A percentile compares a stretch with the other conserved stretches of the same genome.
Evolutionary conservation across 352 stramenopile genomes (phyloP).

Genomic region (Pythium brachiatum): DNA sequence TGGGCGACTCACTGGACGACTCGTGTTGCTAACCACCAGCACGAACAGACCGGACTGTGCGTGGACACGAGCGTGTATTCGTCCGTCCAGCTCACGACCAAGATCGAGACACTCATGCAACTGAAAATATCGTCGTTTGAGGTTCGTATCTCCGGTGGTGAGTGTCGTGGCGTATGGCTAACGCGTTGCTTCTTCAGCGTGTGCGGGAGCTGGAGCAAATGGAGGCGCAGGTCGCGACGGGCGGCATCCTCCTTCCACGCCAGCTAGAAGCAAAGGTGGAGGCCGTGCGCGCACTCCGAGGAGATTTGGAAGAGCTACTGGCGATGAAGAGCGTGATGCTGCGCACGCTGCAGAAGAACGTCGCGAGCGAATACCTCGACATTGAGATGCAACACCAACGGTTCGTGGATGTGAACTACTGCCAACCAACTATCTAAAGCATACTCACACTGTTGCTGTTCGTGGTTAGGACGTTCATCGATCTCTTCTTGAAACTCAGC

Average conservation of each 20-base stretch:
- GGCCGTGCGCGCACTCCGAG: constrained; percentile 20
- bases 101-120: constrained; percentile 21
- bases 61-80: constrained; percentile 19
- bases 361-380: constrained; percentile 32
- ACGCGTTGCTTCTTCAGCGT: constrained; percentile 20
- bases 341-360: constrained; percentile 35
- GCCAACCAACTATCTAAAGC: not conserved
- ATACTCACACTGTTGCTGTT: not conserved
- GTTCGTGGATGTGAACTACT: constrained; percentile 23
- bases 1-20: not conserved
- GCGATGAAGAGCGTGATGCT: constrained; percentile 40
- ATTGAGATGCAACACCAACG: constrained; percentile 45
- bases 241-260: constrained; percentile 24
- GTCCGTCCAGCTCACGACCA: constrained; percentile 28
- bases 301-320: constrained; percentile 32
- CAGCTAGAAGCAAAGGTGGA: constrained; percentile 32
- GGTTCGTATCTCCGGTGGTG: constrained; percentile 7
- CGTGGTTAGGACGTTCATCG: constrained; percentile 35
- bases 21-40: not conserved
- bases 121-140: constrained; percentile 26
- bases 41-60: constrained; percentile 2
- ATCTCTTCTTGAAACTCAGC: constrained; percentile 51
- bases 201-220: constrained; percentile 38
- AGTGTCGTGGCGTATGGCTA: not conserved
- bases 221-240: constrained; percentile 28